Evolutionary conservation across 2,329 filamentous ascomycete genomes (phyloP), one percentile per base, ranked within the genome.

Genomic region (Epichloe uncinata): DNA sequence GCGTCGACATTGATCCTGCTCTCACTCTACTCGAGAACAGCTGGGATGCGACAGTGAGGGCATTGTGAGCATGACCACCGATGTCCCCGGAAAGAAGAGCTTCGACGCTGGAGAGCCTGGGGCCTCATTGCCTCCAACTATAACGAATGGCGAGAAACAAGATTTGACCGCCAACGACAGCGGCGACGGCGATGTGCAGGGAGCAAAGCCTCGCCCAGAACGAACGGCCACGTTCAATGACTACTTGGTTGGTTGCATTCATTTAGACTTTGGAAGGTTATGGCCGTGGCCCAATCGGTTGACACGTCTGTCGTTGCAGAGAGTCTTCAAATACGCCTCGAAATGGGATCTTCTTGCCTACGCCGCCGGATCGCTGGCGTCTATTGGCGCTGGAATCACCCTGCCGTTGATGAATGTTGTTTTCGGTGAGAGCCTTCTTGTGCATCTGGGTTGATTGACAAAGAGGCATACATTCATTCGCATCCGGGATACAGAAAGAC

Each of bases 141-240:
- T 12, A 16, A n/a, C 33, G 15, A 26, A 37, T 4, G 38, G 38
- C 37, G 45, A 51, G 40, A 50, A 50, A 18, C n/a, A 18, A 8
- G 26, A 42, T n/a, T 18, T 7, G 16, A 18, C 40, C 40, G 35
- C 11, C 40, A 22, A 42, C 5, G 18, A 42, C 5, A 5, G 11
- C 30, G 16, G 3, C 33, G 16, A 12, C 20, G 20, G 20, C 20
- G 5, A 22, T 12, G 20, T 22, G 7, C 30, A 30, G 12, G 48
- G 48, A 16, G 15, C 44, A 11, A 49, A 49, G 30, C 30, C 47
- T 18, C 51, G 51, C 26, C 51, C 49, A 16, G 46, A 74, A 26
- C 22, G 22, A 26, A 26, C 22, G 6, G 57, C 73, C 0, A 58
- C 53, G 2, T 62, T 73, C 48, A 60, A 63, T 12, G 74, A 77